phyloP scores from a whole-genome alignment of 805 yeast species.

The Pachysolen tannophilus region DNA sequence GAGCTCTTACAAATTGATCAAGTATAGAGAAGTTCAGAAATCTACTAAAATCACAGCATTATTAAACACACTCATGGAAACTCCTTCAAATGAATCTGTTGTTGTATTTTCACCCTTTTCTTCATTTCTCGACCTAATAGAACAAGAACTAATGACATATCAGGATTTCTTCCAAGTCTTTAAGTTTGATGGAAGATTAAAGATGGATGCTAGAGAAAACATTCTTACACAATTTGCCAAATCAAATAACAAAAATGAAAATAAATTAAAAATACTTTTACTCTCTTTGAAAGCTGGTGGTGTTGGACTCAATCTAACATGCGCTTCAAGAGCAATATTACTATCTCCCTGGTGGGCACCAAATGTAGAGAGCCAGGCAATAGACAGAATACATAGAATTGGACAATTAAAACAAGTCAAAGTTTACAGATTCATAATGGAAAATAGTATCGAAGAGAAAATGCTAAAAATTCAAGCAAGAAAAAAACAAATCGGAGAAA shows the following conservation, averaged over 20 bases:
- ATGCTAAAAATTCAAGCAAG: constrained; percentile 85
- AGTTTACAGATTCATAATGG: constrained; percentile 74
- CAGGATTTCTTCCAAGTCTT: constrained; percentile 43
- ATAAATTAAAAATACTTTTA: constrained; percentile 41
- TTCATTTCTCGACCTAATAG: constrained; percentile 68
- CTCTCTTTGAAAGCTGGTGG: constrained; percentile 90
- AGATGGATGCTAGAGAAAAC: constrained; percentile 53
- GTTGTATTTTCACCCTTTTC: constrained; percentile 92
- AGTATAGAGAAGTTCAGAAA: constrained; percentile 28
- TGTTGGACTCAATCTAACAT: constrained; percentile 81
- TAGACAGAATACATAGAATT: constrained; percentile 84
- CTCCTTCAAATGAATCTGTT: constrained; percentile 59
- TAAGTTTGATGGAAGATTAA: constrained; percentile 79
- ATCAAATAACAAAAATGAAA: constrained; percentile 10
- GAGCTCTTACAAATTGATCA: too few relatives aligned
- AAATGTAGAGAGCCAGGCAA: constrained; percentile 84
- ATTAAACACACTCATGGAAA: constrained; percentile 48
- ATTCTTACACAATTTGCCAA: constrained; percentile 51
- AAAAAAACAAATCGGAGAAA: constrained; percentile 75
- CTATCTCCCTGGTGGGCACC: constrained; percentile 99
- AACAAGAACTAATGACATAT: constrained; percentile 42
- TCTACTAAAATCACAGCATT: constrained; percentile 74
- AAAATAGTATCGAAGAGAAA: constrained; percentile 76
- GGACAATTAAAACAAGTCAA: constrained; percentile 73
- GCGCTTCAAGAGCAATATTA: constrained; percentile 77